Base-by-base conservation (phyloP, 129 eudicot species). In the Silybum marianum region DNA sequence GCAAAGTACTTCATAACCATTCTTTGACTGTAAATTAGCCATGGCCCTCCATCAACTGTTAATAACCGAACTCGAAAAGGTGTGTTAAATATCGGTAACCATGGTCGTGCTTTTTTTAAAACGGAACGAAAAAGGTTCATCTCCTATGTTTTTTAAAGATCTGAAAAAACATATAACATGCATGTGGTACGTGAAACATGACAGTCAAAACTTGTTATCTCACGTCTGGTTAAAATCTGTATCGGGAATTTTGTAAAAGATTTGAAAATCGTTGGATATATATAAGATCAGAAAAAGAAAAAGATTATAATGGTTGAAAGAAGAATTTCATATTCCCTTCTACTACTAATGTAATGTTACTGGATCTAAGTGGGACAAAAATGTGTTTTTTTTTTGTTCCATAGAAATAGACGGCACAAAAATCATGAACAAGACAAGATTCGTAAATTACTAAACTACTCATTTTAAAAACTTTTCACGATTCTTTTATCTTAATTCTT, bases 1-100 rank as follows among this genome's bases (percentile, higher is more conserved):
- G 83, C 79, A 78, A 83, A 71, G 78, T 78, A 78, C 75, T 78
- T 78, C 62, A 63, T 63, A 78, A 72, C 75, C 83, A 30, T 40
- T 36, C 69, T 72, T 83, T 83, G 82, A 83, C 82, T 60, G 32
- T 19, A 77, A 71, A 60, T 71, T 82, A 32, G 54, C 81, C 76
- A 26, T 74, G 69, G 38, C 18, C 83, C 24, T 70, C 80, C 75
- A 19, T 40, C 78, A 72, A 81, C 72, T 40, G n/a, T 71, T 65
- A 28, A 69, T 54, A 69, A 70, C 78, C 10, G 78, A 77, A 76
- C 3, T 70, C 34, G 19, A 82, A 58, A 83, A 70, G 28, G 8
- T 58, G 9, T 7, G 58, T 6, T 13, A 22, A 39, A 62, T 39
- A 77, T 83, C 21, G n/a, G 74, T 77, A n/a, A 42, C 21, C 16